These are phyloP conservation scores for Boehmeria nivea DNA, from an alignment of 306 rosid species.

Conservation along the genomic window DNA sequence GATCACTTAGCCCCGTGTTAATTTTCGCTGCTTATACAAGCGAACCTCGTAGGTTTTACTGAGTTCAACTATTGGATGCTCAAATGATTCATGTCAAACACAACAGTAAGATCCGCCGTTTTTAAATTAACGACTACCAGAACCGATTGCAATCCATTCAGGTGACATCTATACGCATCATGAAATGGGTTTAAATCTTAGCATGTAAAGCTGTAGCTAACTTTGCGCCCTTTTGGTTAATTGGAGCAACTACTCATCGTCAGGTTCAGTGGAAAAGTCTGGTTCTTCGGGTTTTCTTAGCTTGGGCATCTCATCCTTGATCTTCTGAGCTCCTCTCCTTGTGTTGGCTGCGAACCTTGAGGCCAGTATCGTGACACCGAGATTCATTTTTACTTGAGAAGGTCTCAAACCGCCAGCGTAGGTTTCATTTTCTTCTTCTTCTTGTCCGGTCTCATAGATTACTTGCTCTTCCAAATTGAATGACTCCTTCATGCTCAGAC, in stretches of 20 bases:
- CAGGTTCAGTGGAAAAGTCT: constrained; percentile 68
- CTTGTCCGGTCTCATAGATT: constrained; percentile 35
- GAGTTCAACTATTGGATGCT: not conserved
- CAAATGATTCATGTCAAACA: not conserved
- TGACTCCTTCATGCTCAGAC: constrained; percentile 52
- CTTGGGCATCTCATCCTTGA: constrained; percentile 80
- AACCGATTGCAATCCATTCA: not conserved
- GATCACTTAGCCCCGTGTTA: not conserved
- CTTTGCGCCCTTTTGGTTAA: not conserved
- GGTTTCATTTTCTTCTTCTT: constrained; percentile 33
- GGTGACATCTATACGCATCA: not conserved
- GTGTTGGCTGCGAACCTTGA: constrained; percentile 95
- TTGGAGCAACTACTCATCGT: constrained; percentile 43
- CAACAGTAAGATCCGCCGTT: not conserved
- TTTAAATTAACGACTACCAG: not conserved
- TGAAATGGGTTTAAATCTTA: too few species aligned
- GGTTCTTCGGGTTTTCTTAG: constrained; percentile 90
- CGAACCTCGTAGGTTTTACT: not conserved
- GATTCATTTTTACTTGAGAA: constrained; percentile 60
- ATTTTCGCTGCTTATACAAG: not conserved
- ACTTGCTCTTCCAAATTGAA: constrained; percentile 33
- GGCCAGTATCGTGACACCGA: constrained; percentile 74
- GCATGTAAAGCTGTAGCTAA: not conserved
- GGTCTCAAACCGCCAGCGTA: constrained; percentile 36
- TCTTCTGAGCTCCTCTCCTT: constrained; percentile 69